These are phyloP conservation scores for Rhexocercosporidium sp. DNA, from an alignment of 2,329 filamentous ascomycete genomes.

Conservation along the genomic window DNA sequence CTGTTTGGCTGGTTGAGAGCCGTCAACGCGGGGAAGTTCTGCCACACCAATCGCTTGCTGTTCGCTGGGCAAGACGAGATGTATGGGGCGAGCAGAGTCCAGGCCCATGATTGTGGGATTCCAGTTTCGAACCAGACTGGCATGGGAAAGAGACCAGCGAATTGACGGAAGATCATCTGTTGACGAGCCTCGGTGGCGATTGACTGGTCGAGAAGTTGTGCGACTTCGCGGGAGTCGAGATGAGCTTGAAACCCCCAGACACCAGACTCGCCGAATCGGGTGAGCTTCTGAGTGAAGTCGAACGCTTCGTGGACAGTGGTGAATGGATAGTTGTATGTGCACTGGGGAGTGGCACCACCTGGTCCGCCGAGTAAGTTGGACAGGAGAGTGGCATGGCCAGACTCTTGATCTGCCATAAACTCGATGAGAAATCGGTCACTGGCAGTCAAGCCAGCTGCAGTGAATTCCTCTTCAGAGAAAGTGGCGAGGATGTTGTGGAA, in stretches of 20 bases:
- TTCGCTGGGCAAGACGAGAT: constrained; percentile 76
- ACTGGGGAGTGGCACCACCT: constrained; percentile 69
- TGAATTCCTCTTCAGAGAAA: constrained; percentile 73
- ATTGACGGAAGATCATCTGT: constrained; percentile 85
- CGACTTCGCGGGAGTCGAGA: constrained; percentile 76
- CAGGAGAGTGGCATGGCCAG: constrained; percentile 77
- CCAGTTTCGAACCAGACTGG: constrained; percentile 82
- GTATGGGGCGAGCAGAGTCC: constrained; percentile 81
- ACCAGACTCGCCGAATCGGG: constrained; percentile 78
- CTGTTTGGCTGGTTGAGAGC: constrained; percentile 80
- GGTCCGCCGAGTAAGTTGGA: constrained; percentile 75
- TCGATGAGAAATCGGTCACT: constrained; percentile 74
- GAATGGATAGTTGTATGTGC: constrained; percentile 80
- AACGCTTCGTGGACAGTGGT: constrained; percentile 76
- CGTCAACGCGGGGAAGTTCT: constrained; percentile 78
- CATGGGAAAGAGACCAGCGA: constrained; percentile 80
- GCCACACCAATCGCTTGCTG: constrained; percentile 79
- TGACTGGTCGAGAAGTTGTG: constrained; percentile 73
- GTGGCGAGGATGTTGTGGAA: constrained; percentile 77
- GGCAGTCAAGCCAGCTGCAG: constrained; percentile 67
- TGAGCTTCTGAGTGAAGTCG: constrained; percentile 87
- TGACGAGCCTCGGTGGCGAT: constrained; percentile 82
- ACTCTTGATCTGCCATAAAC: constrained; percentile 79
- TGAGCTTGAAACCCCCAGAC: constrained; percentile 84
- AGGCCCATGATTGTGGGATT: constrained; percentile 83